phyloP scores from a whole-genome alignment of 495 filamentous ascomycete species.

The Venustampulla echinocandica region DNA sequence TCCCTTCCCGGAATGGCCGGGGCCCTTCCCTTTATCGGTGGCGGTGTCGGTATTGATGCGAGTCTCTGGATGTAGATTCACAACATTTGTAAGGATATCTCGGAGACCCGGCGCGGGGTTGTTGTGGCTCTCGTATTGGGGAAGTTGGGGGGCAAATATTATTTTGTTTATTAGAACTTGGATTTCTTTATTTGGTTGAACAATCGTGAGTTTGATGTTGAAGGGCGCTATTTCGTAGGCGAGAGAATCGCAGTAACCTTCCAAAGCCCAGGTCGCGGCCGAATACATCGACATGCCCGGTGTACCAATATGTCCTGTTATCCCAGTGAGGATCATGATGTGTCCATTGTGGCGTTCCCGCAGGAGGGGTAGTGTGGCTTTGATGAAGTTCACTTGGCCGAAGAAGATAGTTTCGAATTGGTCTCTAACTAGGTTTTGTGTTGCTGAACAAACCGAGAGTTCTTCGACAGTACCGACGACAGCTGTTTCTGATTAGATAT shows the following conservation, averaged over 20 bases:
- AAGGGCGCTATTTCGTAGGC: conserved; percentile 97
- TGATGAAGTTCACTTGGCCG: conserved; percentile 91
- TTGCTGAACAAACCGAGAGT: conserved; percentile 61
- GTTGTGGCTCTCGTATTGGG: conserved; percentile 60
- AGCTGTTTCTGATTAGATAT: conserved; percentile 38
- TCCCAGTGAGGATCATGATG: conserved; percentile 80
- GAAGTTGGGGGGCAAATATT: conserved; percentile 66
- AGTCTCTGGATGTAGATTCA: conserved; percentile 48
- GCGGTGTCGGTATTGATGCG: conserved; percentile 22
- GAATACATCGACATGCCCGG: conserved; percentile 86
- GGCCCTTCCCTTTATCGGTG: conserved; percentile 8
- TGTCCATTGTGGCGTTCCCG: conserved; percentile 72
- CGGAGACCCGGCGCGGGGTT: conserved; percentile 75
- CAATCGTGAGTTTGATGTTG: conserved; percentile 90
- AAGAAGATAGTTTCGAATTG: conserved; percentile 96
- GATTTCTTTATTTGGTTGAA: conserved; percentile 82
- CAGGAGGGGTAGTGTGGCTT: conserved; percentile 74
- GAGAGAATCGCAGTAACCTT: conserved; percentile 95
- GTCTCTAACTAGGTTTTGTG: conserved; percentile 69
- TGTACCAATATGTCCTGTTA: conserved; percentile 87
- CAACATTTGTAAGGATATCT: conserved; percentile 67
- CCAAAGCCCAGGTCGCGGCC: conserved; percentile 87
- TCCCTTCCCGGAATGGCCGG: conserved; percentile 17
- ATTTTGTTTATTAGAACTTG: conserved; percentile 77
- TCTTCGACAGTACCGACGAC: conserved; percentile 91